phyloP scores from a whole-genome alignment of 345 rosid genomes.

The Lepidium sativum region DNA sequence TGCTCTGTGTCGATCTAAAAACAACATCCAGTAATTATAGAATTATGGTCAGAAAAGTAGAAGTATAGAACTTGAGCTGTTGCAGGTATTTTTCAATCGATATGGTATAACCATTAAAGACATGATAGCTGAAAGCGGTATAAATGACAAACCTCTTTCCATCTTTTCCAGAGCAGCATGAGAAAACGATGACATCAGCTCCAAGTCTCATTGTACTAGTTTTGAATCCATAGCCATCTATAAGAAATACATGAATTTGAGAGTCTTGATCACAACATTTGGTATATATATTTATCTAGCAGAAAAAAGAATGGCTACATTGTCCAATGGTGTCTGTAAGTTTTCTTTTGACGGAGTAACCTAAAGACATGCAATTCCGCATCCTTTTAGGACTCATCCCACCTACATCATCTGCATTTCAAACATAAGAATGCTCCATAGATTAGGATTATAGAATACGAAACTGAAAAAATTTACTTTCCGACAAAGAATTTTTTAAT shows the following conservation, averaged over 20 bases:
- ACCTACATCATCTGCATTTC: conserved; percentile 74
- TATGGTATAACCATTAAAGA: background rate
- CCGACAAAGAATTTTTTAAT: too few species aligned
- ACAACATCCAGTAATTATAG: conserved; percentile 20
- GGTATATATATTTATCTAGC: background rate
- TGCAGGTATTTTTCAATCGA: background rate
- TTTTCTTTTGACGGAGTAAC: conserved; percentile 87
- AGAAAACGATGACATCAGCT: conserved; percentile 95
- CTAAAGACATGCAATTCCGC: conserved; percentile 83
- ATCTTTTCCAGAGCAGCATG: conserved; percentile 58
- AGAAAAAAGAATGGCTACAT: conserved; percentile 33
- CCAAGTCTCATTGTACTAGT: conserved; percentile 99
- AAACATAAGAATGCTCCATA: background rate
- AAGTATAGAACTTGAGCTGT: background rate
- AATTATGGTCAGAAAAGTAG: background rate
- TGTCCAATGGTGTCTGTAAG: conserved; percentile 74
- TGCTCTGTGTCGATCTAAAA: conserved; percentile 74
- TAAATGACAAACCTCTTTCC: conserved; percentile 45
- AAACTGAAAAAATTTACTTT: too few species aligned
- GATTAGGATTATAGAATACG: too few species aligned
- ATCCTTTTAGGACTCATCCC: conserved; percentile 92
- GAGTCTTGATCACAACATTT: background rate
- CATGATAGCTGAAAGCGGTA: background rate
- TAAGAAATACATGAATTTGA: background rate
- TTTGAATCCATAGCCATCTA: conserved; percentile 97